Evolutionary conservation across 169 alveolate genomes (phyloP).

Genomic region (Amoebophrya sp.): DNA sequence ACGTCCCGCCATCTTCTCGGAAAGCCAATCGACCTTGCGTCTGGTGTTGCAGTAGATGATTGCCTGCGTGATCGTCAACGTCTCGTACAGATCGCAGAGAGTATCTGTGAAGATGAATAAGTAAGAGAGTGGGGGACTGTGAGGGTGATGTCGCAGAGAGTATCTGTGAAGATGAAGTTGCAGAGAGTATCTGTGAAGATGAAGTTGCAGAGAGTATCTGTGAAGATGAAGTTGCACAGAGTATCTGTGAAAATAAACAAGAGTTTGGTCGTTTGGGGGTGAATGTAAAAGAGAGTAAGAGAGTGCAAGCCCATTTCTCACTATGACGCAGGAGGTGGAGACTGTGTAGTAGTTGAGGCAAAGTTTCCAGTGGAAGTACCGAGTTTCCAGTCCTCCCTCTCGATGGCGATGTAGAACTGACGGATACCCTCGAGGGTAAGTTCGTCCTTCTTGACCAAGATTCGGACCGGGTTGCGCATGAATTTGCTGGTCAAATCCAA

Average conservation of each 20-base stretch:
- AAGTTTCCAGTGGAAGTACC: constrained; percentile 39
- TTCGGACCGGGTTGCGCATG: constrained; percentile 93
- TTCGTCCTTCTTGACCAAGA: constrained; percentile 94
- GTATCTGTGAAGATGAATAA: constrained; percentile 60
- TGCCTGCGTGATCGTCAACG: constrained; percentile 93
- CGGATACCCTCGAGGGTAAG: constrained; percentile 70
- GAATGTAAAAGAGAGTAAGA: background rate
- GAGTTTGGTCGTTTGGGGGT: no score
- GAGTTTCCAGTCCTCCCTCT: constrained; percentile 93
- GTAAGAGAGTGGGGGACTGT: no score
- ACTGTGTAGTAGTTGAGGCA: background rate
- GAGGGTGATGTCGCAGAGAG: constrained; percentile 89
- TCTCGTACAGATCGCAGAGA: constrained; percentile 89
- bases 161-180: constrained; percentile 62
- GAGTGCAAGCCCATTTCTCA: background rate
- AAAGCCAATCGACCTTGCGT: constrained; percentile 87
- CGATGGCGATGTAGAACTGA: constrained; percentile 95
- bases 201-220: constrained; percentile 79
- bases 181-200: constrained; percentile 71
- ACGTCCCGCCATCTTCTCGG: constrained; percentile 85
- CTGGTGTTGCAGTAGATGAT: constrained; percentile 97
- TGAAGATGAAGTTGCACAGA: constrained; percentile 61
- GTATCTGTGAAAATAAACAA: constrained; percentile 59
- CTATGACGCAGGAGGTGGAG: background rate
- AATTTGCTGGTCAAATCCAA: constrained; percentile 88